These are phyloP conservation scores for Talaromyces sp. DNA, from an alignment of 2,329 filamentous ascomycete species.

Conservation along the genomic window DNA sequence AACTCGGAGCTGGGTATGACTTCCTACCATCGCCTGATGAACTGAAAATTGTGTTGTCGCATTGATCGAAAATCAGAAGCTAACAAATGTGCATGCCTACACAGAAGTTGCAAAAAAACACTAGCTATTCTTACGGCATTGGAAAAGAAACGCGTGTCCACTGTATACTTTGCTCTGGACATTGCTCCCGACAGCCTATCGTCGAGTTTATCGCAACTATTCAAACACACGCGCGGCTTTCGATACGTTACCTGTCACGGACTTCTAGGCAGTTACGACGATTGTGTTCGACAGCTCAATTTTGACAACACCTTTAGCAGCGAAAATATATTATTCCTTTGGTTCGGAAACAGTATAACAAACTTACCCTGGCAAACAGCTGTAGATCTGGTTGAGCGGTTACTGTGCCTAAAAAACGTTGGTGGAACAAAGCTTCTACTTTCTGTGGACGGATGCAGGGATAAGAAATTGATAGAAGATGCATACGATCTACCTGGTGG, in stretches of 20 bases:
- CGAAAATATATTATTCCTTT: neutral
- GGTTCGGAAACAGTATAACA: slow-evolving; percentile 4
- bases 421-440: neutral
- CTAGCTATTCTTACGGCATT: neutral
- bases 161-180: neutral
- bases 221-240: neutral
- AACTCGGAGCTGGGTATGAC: slow-evolving; percentile 6
- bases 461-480: neutral
- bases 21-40: neutral
- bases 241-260: neutral
- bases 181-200: neutral
- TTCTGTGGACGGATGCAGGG: neutral
- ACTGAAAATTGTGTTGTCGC: neutral
- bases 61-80: neutral
- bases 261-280: neutral
- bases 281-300: neutral
- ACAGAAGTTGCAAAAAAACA: slow-evolving; percentile 2
- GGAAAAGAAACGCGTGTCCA: neutral
- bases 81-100: neutral
- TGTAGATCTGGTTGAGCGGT: neutral
- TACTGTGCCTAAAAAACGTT: neutral
- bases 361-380: neutral
- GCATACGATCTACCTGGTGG: slow-evolving; percentile 1
- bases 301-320: neutral
- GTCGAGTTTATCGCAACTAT: neutral